phyloP scores from a whole-genome alignment of 2,329 filamentous ascomycete genomes.

The Diaporthe vexans region DNA sequence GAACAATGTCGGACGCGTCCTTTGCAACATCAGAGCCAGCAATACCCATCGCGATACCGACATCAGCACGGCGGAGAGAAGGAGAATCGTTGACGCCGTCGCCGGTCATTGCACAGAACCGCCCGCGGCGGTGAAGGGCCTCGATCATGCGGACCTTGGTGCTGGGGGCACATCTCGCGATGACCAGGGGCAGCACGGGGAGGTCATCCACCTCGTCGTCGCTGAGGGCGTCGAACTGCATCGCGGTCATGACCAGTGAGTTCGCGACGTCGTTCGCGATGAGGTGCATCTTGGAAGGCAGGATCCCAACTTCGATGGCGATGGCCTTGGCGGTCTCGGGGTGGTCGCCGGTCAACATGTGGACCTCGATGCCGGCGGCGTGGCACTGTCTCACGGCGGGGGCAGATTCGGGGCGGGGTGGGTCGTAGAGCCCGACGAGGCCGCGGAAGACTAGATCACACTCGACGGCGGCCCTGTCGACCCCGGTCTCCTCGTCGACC shows the following conservation, averaged over 20 bases:
- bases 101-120: conserved; percentile 76
- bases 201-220: conserved; percentile 74
- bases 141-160: conserved; percentile 84
- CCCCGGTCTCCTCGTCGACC: conserved; percentile 53
- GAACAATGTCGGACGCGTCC: conserved; percentile 73
- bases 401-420: conserved; percentile 74
- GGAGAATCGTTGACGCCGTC: conserved; percentile 79
- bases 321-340: conserved; percentile 71
- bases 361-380: conserved; percentile 69
- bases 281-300: conserved; percentile 1
- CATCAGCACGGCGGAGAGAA: conserved; percentile 73
- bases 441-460: conserved; percentile 73
- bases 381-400: conserved; percentile 68
- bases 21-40: conserved; percentile 76
- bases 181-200: conserved; percentile 74
- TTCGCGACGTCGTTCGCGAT: conserved; percentile 60
- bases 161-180: conserved; percentile 78
- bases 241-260: conserved; percentile 67
- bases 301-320: conserved; percentile 57
- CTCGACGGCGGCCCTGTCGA: conserved; percentile 65
- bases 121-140: conserved; percentile 74
- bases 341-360: conserved; percentile 76
- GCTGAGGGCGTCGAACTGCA: conserved; percentile 72
- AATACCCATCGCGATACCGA: conserved; percentile 75
- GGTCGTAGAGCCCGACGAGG: conserved; percentile 79